Percentiles rank a stretch among this genome's conserved stretches.
phyloP scores from a whole-genome alignment of 768 basidiomycete genomes.

The Mycena haematopus region DNA sequence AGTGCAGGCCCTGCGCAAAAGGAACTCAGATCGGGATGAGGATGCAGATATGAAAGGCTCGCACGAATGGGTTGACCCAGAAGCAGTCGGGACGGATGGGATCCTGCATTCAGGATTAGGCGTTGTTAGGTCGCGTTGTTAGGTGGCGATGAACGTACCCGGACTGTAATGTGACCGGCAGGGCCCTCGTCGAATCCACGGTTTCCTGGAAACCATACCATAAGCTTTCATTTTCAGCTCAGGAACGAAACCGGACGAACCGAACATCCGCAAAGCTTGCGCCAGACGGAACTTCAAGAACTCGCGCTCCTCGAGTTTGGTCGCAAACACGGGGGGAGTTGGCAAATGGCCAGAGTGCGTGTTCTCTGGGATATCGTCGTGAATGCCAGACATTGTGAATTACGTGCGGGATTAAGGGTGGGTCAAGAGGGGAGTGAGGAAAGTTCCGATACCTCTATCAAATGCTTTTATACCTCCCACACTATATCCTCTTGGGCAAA shows the following conservation, averaged over 20 bases:
- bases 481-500: too few species aligned
- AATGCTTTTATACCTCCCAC: too few species aligned
- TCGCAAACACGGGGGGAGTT: conserved; percentile 40
- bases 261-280: conserved; percentile 53
- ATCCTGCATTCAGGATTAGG: too few species aligned
- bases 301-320: conserved; percentile 46
- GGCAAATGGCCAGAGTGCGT: conserved; percentile 25
- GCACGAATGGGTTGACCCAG: conserved; percentile 57
- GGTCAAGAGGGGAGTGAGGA: too few species aligned
- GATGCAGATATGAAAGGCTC: background rate
- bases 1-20: conserved; percentile 52
- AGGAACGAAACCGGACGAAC: conserved; percentile 32
- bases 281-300: conserved; percentile 53
- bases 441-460: too few species aligned
- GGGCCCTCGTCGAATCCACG: conserved; percentile 54
- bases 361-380: background rate
- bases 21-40: background rate
- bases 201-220: conserved; percentile 32
- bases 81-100: conserved; percentile 48
- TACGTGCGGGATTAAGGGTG: too few species aligned
- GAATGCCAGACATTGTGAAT: background rate
- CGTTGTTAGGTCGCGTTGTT: too few species aligned
- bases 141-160: conserved; percentile 32
- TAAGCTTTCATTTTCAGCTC: background rate
- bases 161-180: conserved; percentile 58